Conservation (phyloP, 164 flowering plant genomes). For the Cinnamomum chago region DNA sequence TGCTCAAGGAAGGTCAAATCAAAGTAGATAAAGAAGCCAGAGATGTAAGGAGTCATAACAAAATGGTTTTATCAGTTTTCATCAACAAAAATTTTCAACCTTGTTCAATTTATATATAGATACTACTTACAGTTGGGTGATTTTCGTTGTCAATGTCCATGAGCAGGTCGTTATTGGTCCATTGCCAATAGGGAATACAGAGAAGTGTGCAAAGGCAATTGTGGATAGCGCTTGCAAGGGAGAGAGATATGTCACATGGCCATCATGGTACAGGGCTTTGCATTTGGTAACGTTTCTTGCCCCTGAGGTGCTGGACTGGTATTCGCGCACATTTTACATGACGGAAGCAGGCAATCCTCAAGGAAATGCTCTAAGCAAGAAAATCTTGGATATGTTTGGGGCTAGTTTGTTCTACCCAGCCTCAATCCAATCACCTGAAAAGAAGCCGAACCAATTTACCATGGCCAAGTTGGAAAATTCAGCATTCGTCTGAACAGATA, state of each 20-base stretch:
- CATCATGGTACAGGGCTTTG: slow-evolving; percentile 22
- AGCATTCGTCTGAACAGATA: not conserved
- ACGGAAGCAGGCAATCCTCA: slow-evolving; percentile 9
- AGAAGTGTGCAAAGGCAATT: slow-evolving; percentile 37
- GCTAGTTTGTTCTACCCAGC: slow-evolving; percentile 1
- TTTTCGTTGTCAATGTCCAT: not conserved
- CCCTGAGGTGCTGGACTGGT: slow-evolving; percentile 41
- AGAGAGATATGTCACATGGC: slow-evolving; percentile 33
- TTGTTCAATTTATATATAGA: not conserved
- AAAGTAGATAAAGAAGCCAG: slow-evolving; percentile 34
- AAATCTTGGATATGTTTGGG: slow-evolving; percentile 16
- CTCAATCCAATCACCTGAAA: slow-evolving; percentile 1
- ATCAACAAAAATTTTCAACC: not conserved
- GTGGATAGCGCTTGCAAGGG: slow-evolving; percentile 46
- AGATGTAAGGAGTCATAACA: slow-evolving; percentile 36
- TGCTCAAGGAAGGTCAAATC: slow-evolving; percentile 29
- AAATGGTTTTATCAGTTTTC: not conserved
- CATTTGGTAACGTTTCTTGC: slow-evolving; percentile 17
- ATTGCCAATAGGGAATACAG: slow-evolving; percentile 25
- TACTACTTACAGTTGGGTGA: not conserved
- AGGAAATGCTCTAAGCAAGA: slow-evolving; percentile 21
- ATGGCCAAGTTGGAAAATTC: not conserved
- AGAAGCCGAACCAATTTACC: not conserved
- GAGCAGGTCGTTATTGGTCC: slow-evolving; percentile 28
- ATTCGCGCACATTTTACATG: slow-evolving; percentile 12